These are phyloP conservation scores for Penicillium sp. DNA, from an alignment of 2,329 filamentous ascomycete species.

Conservation along the genomic window DNA sequence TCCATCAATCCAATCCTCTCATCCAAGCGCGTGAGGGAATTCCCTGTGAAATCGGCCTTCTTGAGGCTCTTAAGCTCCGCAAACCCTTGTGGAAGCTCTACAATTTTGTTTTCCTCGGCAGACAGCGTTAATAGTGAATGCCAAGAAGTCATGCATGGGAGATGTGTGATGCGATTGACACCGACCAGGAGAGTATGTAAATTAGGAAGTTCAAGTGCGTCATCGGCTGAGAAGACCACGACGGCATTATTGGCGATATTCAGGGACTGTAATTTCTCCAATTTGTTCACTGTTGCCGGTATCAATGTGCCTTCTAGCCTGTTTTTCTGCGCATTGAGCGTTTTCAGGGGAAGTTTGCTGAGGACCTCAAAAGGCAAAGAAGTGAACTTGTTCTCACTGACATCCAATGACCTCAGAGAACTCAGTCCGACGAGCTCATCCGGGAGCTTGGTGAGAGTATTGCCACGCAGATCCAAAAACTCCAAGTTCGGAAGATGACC, in stretches of 20 bases:
- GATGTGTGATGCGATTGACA: constrained; percentile 69
- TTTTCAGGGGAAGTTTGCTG: constrained; percentile 65
- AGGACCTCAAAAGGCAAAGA: constrained; percentile 69
- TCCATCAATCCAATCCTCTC: constrained; percentile 78
- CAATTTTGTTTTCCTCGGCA: constrained; percentile 78
- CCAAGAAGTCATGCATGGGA: constrained; percentile 77
- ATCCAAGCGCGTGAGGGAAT: constrained; percentile 74
- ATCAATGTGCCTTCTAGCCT: constrained; percentile 72
- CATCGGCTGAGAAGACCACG: constrained; percentile 48
- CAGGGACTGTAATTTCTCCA: constrained; percentile 68
- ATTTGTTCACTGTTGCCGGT: constrained; percentile 55
- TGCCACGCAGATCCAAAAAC: constrained; percentile 75
- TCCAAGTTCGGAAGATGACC: constrained; percentile 68
- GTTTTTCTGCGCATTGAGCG: constrained; percentile 75
- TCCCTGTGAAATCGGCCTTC: constrained; percentile 79
- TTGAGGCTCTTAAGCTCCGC: constrained; percentile 64
- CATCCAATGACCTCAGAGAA: constrained; percentile 71
- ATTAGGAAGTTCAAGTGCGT: constrained; percentile 63
- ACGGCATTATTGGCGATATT: constrained; percentile 78
- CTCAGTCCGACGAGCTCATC: constrained; percentile 63
- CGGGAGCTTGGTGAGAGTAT: constrained; percentile 72
- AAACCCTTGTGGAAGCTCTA: constrained; percentile 73
- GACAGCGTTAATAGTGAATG: constrained; percentile 68
- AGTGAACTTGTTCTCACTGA: constrained; percentile 75
- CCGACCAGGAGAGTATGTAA: constrained; percentile 74